phyloP scores from a whole-genome alignment of 306 rosid species.

The Prunus persica region Prunus_persica_NCBIv2 NC_034011.1:26800501-26801000 shows the following conservation, averaged over 20 bases:
- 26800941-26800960: constrained; percentile 31
- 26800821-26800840: constrained; percentile 37
- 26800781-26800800: constrained; percentile 26
- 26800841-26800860: constrained; percentile 36
- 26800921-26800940: constrained; percentile 36
- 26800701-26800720: not conserved
- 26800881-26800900: constrained; percentile 51
- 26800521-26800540: constrained; percentile 29
- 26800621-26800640: too few relatives aligned
- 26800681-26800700: not conserved
- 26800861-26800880: constrained; percentile 61
- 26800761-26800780: constrained; percentile 51
- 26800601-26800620: not conserved
- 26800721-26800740: constrained; percentile 40
- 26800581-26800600: not conserved
- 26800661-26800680: not conserved
- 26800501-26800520: constrained; percentile 11
- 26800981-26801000: constrained; percentile 37
- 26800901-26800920: constrained; percentile 32
- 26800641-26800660: not conserved
- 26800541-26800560: constrained; percentile 28
- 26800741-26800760: constrained; percentile 44
- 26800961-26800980: constrained; percentile 33
- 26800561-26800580: constrained; percentile 8
- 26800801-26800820: constrained; percentile 37